A percentile compares a stretch with the other conserved stretches of the same genome.
Conservation (phyloP, 345 rosid genomes). For the Fremontodendron californicum region DNA sequence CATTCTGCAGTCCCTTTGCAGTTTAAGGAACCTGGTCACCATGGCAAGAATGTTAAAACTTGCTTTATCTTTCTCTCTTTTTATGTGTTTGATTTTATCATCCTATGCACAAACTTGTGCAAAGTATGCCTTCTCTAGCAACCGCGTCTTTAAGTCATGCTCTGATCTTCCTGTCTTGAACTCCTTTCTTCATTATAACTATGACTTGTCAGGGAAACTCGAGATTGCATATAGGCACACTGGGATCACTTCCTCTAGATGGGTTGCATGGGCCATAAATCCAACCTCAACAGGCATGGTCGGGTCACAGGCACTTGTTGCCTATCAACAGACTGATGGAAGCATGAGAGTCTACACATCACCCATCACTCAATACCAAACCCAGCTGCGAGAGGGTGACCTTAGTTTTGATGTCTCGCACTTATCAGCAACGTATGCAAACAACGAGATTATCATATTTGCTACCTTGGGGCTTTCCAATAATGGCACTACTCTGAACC, state of each 20-base stretch:
- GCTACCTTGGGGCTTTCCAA: slow-evolving; percentile 50
- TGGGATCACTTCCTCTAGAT: slow-evolving; percentile 39
- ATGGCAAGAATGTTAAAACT: background rate
- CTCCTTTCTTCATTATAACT: slow-evolving; percentile 70
- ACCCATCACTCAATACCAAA: slow-evolving; percentile 46
- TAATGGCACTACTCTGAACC: slow-evolving; percentile 46
- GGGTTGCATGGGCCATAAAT: slow-evolving; percentile 96
- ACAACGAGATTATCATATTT: slow-evolving; percentile 62
- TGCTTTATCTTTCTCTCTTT: background rate
- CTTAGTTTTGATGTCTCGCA: slow-evolving; percentile 67
- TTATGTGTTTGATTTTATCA: slow-evolving; percentile 20
- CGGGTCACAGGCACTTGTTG: slow-evolving; percentile 80
- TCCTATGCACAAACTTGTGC: slow-evolving; percentile 57
- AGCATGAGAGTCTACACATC: slow-evolving; percentile 63
- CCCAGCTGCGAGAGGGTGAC: slow-evolving; percentile 44
- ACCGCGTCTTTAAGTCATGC: slow-evolving; percentile 60
- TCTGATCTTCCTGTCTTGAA: slow-evolving; percentile 64
- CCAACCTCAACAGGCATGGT: slow-evolving; percentile 64
- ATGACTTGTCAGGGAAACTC: slow-evolving; percentile 48
- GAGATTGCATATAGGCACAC: slow-evolving; percentile 74
- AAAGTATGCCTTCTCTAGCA: slow-evolving; percentile 52
- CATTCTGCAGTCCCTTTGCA: background rate
- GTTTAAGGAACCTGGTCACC: background rate
- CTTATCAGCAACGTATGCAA: slow-evolving; percentile 46
- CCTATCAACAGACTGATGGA: slow-evolving; percentile 57